These are phyloP conservation scores for Corymbia calophylla DNA, from an alignment of 441 rosid genomes.

Conservation along the genomic window DNA sequence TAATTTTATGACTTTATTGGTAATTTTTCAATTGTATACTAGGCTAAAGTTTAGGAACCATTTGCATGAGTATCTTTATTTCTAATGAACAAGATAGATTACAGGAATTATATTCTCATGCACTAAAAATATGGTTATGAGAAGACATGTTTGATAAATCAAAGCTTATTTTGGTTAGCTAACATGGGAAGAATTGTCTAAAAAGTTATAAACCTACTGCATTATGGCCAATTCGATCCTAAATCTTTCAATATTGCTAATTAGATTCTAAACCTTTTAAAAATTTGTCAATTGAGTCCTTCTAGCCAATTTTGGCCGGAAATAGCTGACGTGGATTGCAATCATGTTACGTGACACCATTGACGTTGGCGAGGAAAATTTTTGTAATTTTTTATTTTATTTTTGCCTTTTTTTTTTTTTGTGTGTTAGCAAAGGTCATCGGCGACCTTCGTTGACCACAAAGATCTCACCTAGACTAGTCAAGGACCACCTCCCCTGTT, in stretches of 20 bases:
- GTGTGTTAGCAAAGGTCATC: not conserved
- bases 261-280: not conserved
- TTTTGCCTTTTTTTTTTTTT: rapidly evolving
- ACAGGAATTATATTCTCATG: not conserved
- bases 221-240: no score
- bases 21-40: no score
- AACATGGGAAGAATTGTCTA: not conserved
- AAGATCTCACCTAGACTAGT: not conserved
- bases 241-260: no score
- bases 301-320: rapidly evolving
- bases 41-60: not conserved
- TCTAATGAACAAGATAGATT: not conserved
- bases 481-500: not conserved
- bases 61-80: not conserved
- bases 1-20: not conserved
- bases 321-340: rapidly evolving
- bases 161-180: not conserved
- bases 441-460: rapidly evolving
- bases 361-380: rapidly evolving
- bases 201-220: not conserved
- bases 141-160: not conserved
- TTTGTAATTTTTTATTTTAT: no score
- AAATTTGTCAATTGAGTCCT: not conserved
- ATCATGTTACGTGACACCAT: no score
- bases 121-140: not conserved